Evolutionary conservation across 768 basidiomycete species (phyloP), one percentile per base, ranked within the genome.

Genomic region (Lactarius sp.): DNA sequence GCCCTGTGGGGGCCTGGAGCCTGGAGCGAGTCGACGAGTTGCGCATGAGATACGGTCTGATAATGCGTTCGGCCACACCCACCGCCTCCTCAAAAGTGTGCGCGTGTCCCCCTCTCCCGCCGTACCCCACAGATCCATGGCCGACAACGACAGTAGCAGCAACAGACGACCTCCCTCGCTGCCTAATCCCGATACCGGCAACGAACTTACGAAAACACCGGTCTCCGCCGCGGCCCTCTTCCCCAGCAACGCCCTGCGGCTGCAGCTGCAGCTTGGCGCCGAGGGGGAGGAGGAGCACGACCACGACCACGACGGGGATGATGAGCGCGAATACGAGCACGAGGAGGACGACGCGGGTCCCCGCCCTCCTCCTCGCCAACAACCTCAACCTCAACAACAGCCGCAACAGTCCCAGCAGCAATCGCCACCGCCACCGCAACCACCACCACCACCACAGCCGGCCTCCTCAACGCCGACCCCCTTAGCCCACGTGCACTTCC

Each of bases 401-500:
- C 37, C 3, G 7, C 20, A 9, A 22, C n/a, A 7, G 13, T 13
- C 18, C 56, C 57, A 14, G 16, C 59, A 22, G n/a, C 59, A 37
- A 12, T 52, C 16, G 1, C 59, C 37, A 18, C 46, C 13, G 4
- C 2, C 22, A n/a, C 49, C 50, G 14, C 61, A 41, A 56, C n/a
- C 8, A 34, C 44, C 22, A 34, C 20, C 20, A 31, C 55, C 41
- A n/a, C 49, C 59, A 49, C 61, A 57, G 6, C 27, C 47, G 31
- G 27, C n/a, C 54, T 8, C 46, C 10, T 56, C 49, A 6, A 16
- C 53, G 66, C 54, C 65, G 49, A 66, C 18, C 39, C 33, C 54
- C 3, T 53, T 59, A 49, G 70, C 73, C 6, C 77, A 75, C 37
- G 85, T 90, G 3, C 86, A 81, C 58, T 91, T 91, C 72, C 82